Evolutionary conservation across 306 rosid species (phyloP).

Genomic region (Comarum palustre): DNA sequence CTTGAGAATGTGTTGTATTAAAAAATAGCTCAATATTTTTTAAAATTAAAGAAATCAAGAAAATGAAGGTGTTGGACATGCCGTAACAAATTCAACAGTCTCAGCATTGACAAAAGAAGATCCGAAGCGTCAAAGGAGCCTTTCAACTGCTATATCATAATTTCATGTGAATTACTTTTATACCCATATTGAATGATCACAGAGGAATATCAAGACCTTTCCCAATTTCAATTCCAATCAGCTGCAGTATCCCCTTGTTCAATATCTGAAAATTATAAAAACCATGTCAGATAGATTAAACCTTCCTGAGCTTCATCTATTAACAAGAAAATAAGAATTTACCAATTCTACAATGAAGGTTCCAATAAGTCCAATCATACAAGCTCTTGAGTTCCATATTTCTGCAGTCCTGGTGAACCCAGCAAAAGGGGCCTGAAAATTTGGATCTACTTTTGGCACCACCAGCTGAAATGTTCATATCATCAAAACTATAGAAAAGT

Average conservation of each 20-base stretch:
- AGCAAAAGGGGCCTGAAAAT: constrained; percentile 62
- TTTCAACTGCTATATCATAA: too few relatives aligned
- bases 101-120: too few relatives aligned
- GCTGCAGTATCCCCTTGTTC: constrained; percentile 75
- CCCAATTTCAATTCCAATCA: constrained; percentile 86
- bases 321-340: constrained; percentile 12
- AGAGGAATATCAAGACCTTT: constrained; percentile 91
- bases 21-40: too few relatives aligned
- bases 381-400: constrained; percentile 91
- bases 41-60: too few relatives aligned
- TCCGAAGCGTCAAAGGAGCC: too few relatives aligned
- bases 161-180: too few relatives aligned
- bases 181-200: constrained; percentile 28
- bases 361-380: constrained; percentile 91
- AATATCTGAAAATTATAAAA: constrained; percentile 55
- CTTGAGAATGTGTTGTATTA: too few relatives aligned
- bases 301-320: background rate
- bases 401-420: constrained; percentile 93
- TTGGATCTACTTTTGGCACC: constrained; percentile 73
- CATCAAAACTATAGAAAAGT: background rate
- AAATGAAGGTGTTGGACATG: too few relatives aligned
- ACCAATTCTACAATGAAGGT: constrained; percentile 73
- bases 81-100: too few relatives aligned
- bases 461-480: constrained; percentile 49
- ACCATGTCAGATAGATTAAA: background rate